phyloP scores from a whole-genome alignment of 169 alveolate species.

The Nephromyces sp. region DNA sequence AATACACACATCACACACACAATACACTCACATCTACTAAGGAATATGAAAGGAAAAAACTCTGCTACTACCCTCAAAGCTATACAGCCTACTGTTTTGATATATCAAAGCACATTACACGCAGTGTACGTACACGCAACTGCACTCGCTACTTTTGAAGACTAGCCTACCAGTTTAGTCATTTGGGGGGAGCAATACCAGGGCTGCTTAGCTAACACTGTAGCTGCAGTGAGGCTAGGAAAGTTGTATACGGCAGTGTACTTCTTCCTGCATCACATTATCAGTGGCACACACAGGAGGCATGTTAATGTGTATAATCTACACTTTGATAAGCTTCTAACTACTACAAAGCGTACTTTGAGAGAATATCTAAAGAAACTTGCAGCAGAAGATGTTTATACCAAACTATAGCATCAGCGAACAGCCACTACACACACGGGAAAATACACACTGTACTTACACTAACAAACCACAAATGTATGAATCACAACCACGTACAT shows the following conservation, averaged over 20 bases:
- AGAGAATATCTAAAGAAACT: background rate
- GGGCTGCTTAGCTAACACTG: background rate
- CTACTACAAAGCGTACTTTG: background rate
- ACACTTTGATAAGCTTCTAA: background rate
- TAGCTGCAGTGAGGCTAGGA: background rate
- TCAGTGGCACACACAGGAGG: too few species aligned
- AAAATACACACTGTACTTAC: too few species aligned
- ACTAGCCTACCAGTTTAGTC: background rate
- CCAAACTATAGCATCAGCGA: too few species aligned
- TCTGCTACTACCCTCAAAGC: background rate
- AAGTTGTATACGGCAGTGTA: background rate
- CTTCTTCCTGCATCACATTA: background rate
- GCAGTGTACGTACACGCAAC: background rate
- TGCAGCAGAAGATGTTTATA: too few species aligned
- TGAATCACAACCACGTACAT: too few species aligned
- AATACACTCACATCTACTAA: background rate
- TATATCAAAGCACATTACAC: background rate
- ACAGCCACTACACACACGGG: too few species aligned
- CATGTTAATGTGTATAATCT: background rate
- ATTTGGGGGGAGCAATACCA: background rate
- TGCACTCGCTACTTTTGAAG: background rate
- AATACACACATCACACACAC: background rate
- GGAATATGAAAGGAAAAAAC: background rate
- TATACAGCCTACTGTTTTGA: background rate
- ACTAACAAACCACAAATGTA: too few species aligned